These are phyloP conservation scores for Entomortierella parvispora DNA, from an alignment of 192 early-diverging fungal species.

Conservation along the genomic window DNA sequence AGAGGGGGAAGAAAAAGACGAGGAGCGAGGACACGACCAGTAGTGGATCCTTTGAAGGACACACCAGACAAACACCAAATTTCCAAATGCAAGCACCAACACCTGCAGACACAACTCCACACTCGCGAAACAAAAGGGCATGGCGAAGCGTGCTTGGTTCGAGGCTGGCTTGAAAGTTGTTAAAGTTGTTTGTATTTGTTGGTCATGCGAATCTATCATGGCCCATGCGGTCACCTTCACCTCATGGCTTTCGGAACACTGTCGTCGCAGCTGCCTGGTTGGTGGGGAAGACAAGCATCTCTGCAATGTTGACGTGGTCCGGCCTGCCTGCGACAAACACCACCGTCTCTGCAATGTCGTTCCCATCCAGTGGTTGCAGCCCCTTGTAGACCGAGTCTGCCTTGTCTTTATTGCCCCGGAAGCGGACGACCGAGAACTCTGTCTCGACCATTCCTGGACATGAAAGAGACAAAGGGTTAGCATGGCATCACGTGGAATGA, in stretches of 20 bases:
- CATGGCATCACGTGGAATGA: not conserved
- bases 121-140: too few relatives aligned
- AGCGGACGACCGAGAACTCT: conserved; percentile 89
- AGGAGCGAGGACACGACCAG: too few relatives aligned
- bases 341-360: conserved; percentile 69
- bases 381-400: conserved; percentile 85
- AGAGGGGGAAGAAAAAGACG: not conserved
- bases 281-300: conserved; percentile 59
- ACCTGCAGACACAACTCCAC: too few relatives aligned
- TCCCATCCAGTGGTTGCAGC: conserved; percentile 14
- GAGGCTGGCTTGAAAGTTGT: too few relatives aligned
- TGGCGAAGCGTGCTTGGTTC: too few relatives aligned
- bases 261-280: conserved; percentile 51
- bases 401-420: conserved; percentile 69
- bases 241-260: conserved; percentile 26
- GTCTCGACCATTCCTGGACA: conserved; percentile 78
- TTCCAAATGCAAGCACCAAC: too few relatives aligned
- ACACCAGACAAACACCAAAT: too few relatives aligned
- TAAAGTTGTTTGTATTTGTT: not conserved
- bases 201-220: conserved; percentile 9
- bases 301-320: conserved; percentile 78
- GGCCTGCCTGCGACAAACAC: conserved; percentile 84
- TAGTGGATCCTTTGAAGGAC: too few relatives aligned
- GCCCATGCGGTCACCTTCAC: not conserved
- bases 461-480: not conserved